phyloP scores from a whole-genome alignment of 495 filamentous ascomycete species.

The Penicillium simplicissimum region DNA sequence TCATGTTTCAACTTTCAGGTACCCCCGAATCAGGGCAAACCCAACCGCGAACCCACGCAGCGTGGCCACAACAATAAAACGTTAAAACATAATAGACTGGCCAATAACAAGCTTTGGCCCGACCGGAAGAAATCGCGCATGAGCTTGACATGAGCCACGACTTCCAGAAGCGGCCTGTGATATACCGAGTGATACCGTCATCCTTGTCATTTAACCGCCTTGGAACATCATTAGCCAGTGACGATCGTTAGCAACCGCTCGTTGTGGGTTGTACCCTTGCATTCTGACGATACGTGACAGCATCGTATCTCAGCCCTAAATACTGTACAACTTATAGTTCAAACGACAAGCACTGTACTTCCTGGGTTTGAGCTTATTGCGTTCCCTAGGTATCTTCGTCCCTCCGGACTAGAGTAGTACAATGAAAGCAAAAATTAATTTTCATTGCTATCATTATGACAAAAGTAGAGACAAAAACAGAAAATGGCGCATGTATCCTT shows the following conservation, averaged over 20 bases:
- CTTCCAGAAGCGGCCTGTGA: not conserved
- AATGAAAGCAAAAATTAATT: too few species aligned
- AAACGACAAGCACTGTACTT: not conserved
- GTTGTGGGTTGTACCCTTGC: not conserved
- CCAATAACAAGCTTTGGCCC: constrained; percentile 3
- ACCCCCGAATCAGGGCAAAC: not conserved
- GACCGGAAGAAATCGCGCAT: constrained; percentile 8
- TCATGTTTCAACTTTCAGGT: constrained; percentile 3
- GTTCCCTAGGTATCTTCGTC: constrained; percentile 7
- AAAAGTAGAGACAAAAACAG: not conserved
- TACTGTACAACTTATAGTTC: not conserved
- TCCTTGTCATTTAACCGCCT: not conserved
- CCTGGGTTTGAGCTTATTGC: not conserved
- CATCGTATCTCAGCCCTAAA: constrained; percentile 20
- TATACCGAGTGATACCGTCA: constrained; percentile 5
- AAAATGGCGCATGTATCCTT: constrained; percentile 23
- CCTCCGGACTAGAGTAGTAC: too few species aligned
- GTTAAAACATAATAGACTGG: not conserved
- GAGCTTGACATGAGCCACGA: not conserved
- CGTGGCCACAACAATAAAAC: not conserved
- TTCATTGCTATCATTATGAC: not conserved
- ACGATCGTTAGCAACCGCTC: not conserved
- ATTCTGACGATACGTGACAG: constrained; percentile 17
- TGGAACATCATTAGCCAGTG: constrained; percentile 13
- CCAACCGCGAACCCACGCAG: not conserved